phyloP scores from a whole-genome alignment of 1,284 basidiomycete genomes.

The Cryptococcus depauperatus region DNA sequence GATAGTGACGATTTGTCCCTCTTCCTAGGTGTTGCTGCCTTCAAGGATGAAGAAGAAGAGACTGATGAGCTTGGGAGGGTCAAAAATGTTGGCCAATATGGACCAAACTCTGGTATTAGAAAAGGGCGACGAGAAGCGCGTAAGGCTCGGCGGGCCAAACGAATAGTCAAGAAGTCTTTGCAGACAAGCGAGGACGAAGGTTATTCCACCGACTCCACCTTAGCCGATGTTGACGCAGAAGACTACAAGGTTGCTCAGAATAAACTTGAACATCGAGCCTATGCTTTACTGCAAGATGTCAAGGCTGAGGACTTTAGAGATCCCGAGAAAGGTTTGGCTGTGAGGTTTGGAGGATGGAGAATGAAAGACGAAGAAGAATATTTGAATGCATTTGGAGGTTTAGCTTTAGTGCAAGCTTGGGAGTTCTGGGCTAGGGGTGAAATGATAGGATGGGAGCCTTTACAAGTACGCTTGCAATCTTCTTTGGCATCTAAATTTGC shows the following conservation, averaged over 20 bases:
- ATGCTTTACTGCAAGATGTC: slow-evolving; percentile 66
- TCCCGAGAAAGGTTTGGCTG: slow-evolving; percentile 61
- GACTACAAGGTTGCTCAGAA: slow-evolving; percentile 63
- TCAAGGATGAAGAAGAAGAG: slow-evolving; percentile 41
- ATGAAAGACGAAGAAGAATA: slow-evolving; percentile 71
- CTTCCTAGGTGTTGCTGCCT: slow-evolving; percentile 56
- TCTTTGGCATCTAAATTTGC: not conserved
- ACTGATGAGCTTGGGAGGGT: slow-evolving; percentile 58
- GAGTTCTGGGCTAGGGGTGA: slow-evolving; percentile 91
- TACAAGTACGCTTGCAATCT: slow-evolving; percentile 60
- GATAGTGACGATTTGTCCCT: slow-evolving; percentile 72
- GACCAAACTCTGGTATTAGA: slow-evolving; percentile 48
- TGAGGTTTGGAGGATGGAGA: slow-evolving; percentile 74
- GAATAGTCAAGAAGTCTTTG: slow-evolving; percentile 46
- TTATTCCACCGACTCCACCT: slow-evolving; percentile 72
- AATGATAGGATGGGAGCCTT: slow-evolving; percentile 75
- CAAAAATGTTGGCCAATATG: slow-evolving; percentile 21
- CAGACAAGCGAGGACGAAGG: slow-evolving; percentile 59
- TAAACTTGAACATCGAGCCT: slow-evolving; percentile 52
- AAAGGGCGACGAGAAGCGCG: slow-evolving; percentile 55
- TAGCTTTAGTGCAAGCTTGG: slow-evolving; percentile 85
- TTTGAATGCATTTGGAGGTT: slow-evolving; percentile 76
- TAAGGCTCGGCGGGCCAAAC: slow-evolving; percentile 47
- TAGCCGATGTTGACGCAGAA: slow-evolving; percentile 56
- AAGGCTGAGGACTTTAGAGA: slow-evolving; percentile 74